Base-by-base conservation (phyloP, 2,329 filamentous ascomycete genomes). In the Pseudogymnoascus sp. region DNA sequence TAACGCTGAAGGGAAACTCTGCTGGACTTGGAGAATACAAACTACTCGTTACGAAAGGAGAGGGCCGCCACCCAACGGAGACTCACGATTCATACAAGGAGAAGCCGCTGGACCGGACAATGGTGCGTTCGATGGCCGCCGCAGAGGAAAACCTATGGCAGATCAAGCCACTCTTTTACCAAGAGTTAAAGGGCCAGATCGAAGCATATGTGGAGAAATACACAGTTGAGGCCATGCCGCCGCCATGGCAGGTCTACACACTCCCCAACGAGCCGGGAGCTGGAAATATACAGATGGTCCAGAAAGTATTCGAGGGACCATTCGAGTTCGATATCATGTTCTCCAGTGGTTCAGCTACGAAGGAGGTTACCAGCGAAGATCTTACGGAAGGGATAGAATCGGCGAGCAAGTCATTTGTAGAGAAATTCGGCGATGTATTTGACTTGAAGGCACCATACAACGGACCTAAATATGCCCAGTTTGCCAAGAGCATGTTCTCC, bases 291-390 rank as follows among this genome's bases (percentile, higher is more conserved):
- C 93, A 99, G 67, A 78, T 96, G 42, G 82, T 97, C 14, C 91
- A 99, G 76, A 97, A 96, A 77, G 85, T 92, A 1, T 97, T 96
- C 70, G 84, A 93, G 70, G 93, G 95, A 1, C 75, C 87, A 1
- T 99, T 97, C 71, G 91, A 93, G 78, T 97, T 97, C 69, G 95
- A 97, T 73, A 82, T 97, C 62, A 81, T 97, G 59, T 97, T 92
- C 78, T 91, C 90, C 4, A 96, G 93, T 65, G 86, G 79, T 12
- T 93, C 90, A 16, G 84, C 87, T 3, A 61, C 78, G 31, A 78
- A 80, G 67, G 79, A 82, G 16, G 67, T 84, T 37, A 81, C 77
- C 4, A 81, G 81, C 63, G 83, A 88, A 42, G 85, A 89, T 65
- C 75, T 97, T 14, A 89, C 88, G 1, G 77, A 85, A 61, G 84